Conservation (phyloP, 2,329 filamentous ascomycete species). For the Didymosphaeria variabile region DNA sequence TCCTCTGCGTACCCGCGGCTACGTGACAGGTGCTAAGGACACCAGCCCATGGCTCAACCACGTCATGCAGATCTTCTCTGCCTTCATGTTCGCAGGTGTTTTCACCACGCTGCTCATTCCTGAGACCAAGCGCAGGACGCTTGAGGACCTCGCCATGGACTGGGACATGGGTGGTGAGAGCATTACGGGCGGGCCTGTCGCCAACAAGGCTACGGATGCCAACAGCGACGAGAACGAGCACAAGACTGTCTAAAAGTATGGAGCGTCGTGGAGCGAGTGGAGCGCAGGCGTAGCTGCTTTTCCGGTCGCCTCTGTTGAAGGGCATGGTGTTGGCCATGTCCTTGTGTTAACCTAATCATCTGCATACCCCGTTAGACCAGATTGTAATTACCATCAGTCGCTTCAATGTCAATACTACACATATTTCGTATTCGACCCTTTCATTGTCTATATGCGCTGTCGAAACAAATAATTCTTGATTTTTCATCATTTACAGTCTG, state of each 20-base stretch:
- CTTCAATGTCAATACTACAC: constrained; percentile 3
- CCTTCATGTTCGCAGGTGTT: constrained; percentile 80
- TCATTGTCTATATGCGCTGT: no score
- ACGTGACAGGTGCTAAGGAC: constrained; percentile 35
- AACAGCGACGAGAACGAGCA: constrained; percentile 30
- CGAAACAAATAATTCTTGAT: no score
- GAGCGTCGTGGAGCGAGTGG: neutral
- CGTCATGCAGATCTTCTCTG: constrained; percentile 78
- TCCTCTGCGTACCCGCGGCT: constrained; percentile 63
- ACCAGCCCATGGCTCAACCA: constrained; percentile 73
- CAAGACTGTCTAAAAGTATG: neutral
- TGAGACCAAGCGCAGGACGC: constrained; percentile 78
- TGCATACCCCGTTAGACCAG: constrained; percentile 10
- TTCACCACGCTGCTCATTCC: constrained; percentile 75
- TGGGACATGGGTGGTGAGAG: constrained; percentile 47
- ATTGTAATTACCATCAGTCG: constrained; percentile 8
- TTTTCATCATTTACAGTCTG: no score
- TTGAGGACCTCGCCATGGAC: constrained; percentile 70
- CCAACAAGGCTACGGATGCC: constrained; percentile 29
- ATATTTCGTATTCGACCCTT: no score
- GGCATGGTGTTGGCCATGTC: neutral
- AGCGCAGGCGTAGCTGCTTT: constrained; percentile 6
- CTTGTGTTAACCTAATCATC: neutral
- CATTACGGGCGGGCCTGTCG: constrained; percentile 38
- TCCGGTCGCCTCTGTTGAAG: neutral